Base-by-base conservation (phyloP, 345 rosid species). In the Brassica cretica region DNA sequence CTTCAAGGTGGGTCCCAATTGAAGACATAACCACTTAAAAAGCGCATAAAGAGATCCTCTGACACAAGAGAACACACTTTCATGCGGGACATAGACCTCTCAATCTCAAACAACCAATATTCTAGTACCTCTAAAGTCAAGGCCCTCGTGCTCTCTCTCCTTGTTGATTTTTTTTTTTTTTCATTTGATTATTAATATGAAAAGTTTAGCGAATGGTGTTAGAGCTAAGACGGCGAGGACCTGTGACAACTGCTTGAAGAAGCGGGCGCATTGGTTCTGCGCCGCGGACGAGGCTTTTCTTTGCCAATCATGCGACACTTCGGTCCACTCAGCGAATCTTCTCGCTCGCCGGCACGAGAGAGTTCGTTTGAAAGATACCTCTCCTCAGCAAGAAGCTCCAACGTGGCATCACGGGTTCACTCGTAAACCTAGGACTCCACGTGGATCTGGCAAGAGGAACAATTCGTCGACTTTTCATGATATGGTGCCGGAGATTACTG, bases 251-350 rank as follows among this genome's bases (percentile, higher is more conserved):
- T 95, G 99, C 78, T 83, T 89, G 71, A 85, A 84, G 78, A 85
- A 82, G 80, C 83, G 96, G 2, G 98, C 99, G 0, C 83, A 96
- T 1, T 95, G 98, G 99, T 95, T 89, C 74, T 92, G 99, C 27
- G 96, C 94, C 0, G 93, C 99, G 0, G 99, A 95, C 72, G 99
- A 95, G 80, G 99, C 99, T 16, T 94, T 95, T 66, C 94, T 95
- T 58, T 95, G 99, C 84, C 98, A 92, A 74, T 73, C 84, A 18
- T 95, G 99, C 64, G 99, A 95, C 64, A 80, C 87, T 21, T 84
- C 87, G 3, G 96, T 93, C 14, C 99, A 95, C 80, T 91, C 98
- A 2, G 97, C 99, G 1, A 95, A 95, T 69, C 87, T 87, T 7
- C 82, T 95, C 0, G 99, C 99, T 6, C 88, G 93, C 25, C 79